Evolutionary conservation across 345 rosid species (phyloP).

Genomic region (Carallia brachiata): DNA sequence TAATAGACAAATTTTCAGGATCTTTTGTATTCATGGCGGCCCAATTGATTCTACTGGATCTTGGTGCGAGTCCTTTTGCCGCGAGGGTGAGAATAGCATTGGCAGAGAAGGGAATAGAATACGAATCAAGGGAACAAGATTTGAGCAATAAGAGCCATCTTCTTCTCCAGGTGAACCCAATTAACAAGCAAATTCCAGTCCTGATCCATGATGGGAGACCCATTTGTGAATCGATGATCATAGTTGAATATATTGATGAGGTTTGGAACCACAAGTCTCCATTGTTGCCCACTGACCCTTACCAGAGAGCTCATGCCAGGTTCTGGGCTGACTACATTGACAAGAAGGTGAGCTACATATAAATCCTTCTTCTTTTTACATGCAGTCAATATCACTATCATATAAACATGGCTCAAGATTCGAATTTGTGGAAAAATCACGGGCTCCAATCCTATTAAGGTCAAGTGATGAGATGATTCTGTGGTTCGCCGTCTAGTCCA

Average conservation of each 20-base stretch:
- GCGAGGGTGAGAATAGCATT: slow-evolving; percentile 15
- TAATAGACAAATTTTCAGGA: no score
- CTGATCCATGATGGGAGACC: slow-evolving; percentile 19
- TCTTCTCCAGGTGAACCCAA: slow-evolving; percentile 9
- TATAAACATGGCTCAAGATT: no score
- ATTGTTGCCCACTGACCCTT: slow-evolving; percentile 15
- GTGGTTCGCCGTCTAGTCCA: no score
- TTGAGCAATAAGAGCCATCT: slow-evolving; percentile 11
- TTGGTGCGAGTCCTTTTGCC: slow-evolving; percentile 7
- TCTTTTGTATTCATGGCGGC: not conserved
- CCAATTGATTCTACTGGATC: not conserved
- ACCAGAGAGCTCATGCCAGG: slow-evolving; percentile 14
- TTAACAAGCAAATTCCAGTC: slow-evolving; percentile 13
- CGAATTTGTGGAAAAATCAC: no score
- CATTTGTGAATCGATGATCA: slow-evolving; percentile 17
- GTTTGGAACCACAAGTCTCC: slow-evolving; percentile 8
- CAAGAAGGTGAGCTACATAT: not conserved
- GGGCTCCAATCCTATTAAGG: no score
- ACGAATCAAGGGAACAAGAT: slow-evolving; percentile 15
- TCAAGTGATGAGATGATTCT: no score
- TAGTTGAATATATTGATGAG: slow-evolving; percentile 18
- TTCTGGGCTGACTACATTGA: slow-evolving; percentile 21
- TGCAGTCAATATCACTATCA: no score
- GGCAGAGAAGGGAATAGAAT: slow-evolving; percentile 14
- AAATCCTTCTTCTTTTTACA: no score